Base-by-base conservation (phyloP, 1,139 yeast species). In the Oligophagozyma castellii region DNA sequence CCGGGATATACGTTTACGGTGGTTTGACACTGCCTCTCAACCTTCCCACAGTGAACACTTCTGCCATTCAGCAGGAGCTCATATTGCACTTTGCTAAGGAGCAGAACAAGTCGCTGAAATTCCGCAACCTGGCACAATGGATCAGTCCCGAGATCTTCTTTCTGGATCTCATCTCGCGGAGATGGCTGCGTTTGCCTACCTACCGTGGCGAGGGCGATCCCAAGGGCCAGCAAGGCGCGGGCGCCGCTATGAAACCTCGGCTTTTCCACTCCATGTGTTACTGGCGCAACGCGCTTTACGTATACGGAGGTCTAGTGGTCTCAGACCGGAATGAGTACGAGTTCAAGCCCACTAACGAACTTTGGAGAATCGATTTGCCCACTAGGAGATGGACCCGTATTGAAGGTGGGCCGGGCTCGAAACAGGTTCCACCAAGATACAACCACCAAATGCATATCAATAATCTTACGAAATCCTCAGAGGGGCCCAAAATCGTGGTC, bases 21-120 rank as follows among this genome's bases (percentile, higher is more conserved):
- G 89, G 89, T 1, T 51, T 73, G n/a, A 66, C 73, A 1, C 53
- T 70, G 14, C 78, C 76, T 1, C 44, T 74, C 15, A 70, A 67
- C 26, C 46, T 75, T 15, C 38, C 44, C 5, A 40, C 56, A 5
- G 46, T 59, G 12, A 54, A 67, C 16, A 46, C 53, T 2, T 50
- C 62, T 8, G 33, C 38, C 4, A 30, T 48, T 12, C 51, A 47
- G 27, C 46, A 43, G 26, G 52, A 48, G 25, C 34, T 47, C 11
- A 42, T 42, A 14, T 28, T 42, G 24, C 40, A 37, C 37, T 50
- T 41, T 27, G 45, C 43, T 5, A 44, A 35, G 31, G 38, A 39
- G 28, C 37, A 35, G 32, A 35, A 35, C 20, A 34, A 32, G 14
- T 33, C 37, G 12, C 33, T 28, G 18, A 25, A 32, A 12, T 45